These are phyloP conservation scores for Aspergillus ochraceoroseus DNA, from an alignment of 2,329 filamentous ascomycete genomes.

Conservation along the genomic window DNA sequence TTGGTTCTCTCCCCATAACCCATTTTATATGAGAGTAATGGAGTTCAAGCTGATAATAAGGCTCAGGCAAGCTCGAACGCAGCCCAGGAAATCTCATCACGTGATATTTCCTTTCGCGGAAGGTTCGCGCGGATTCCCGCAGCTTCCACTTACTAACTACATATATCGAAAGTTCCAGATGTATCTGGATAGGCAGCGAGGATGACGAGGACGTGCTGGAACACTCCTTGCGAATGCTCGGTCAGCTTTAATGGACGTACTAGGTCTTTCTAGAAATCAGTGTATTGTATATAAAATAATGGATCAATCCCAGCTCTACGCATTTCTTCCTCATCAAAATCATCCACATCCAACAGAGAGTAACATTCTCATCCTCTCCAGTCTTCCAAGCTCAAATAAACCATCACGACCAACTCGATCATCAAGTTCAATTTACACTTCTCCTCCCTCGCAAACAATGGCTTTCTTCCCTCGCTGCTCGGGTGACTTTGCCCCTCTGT, in stretches of 20 bases:
- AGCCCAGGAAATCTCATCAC: no score
- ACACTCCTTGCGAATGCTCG: constrained; percentile 8
- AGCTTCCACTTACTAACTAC: constrained; percentile 21
- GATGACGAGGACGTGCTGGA: constrained; percentile 7
- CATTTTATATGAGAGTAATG: no score
- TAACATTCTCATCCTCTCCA: background rate
- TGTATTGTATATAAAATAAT: constrained; percentile 17
- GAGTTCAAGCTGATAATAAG: no score
- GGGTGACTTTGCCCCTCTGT: constrained; percentile 39
- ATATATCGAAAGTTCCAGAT: constrained; percentile 15
- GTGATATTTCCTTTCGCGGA: constrained; percentile 14
- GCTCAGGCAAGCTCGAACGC: no score
- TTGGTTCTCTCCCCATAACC: background rate
- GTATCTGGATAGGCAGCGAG: constrained; percentile 1
- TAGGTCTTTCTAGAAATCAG: constrained; percentile 18
- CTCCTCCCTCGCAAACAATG: constrained; percentile 26
- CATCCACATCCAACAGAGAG: constrained; percentile 1
- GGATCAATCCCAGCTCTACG: background rate
- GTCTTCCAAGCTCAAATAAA: background rate
- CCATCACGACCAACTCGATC: background rate
- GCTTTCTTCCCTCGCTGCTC: constrained; percentile 38
- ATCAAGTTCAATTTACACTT: background rate
- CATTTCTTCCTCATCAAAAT: constrained; percentile 7
- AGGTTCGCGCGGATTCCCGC: constrained; percentile 17
- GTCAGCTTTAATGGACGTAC: constrained; percentile 6